Base-by-base conservation (phyloP, 495 filamentous ascomycete species). In the Friedmanniomyces endolithicus region DNA sequence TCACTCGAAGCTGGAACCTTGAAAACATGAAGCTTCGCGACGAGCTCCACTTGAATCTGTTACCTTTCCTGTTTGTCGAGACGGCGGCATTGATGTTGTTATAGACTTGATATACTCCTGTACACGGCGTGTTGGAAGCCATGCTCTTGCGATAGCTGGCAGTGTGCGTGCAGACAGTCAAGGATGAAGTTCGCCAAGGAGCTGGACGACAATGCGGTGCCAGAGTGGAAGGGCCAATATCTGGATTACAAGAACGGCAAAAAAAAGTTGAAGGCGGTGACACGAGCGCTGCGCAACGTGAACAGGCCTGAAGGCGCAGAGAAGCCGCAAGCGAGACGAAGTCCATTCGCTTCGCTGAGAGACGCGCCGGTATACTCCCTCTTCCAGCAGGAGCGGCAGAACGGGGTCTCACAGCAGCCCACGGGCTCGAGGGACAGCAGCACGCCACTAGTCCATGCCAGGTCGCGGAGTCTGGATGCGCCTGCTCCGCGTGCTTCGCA, bases 151-250 rank as follows among this genome's bases (percentile, higher is more conserved):
- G 17, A 35, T 31, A 17, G 23, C 27, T 9, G 22, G 22, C 2
- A 47, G 19, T 19, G 17, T 14, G 17, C 6, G 44, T n/a, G n/a
- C n/a, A n/a, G n/a, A n/a, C n/a, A 47, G 44, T 47, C 4, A 6
- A 47, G 34, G 40, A 82, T 82, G 78, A 82, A 82, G 71, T 82
- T 82, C 63, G 78, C 78, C 63, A 82, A 82, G 75, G 87, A 94
- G 72, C 75, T 95, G 53, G 88, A 95, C 49, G 80, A 83, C 66
- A 85, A 92, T 55, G 78, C 86, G 24, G 87, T 94, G 57, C 87
- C 89, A 73, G 89, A 95, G 77, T 95, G 89, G 89, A 79, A 84
- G 60, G 80, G 78, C 59, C 94, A 94, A 68, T 95, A 95, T 70
- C 75, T 95, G 54, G 81, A 95, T 71, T 95, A 95, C 74, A 94